phyloP scores from a whole-genome alignment of 768 basidiomycete species.

The Scleroderma bovista region DNA sequence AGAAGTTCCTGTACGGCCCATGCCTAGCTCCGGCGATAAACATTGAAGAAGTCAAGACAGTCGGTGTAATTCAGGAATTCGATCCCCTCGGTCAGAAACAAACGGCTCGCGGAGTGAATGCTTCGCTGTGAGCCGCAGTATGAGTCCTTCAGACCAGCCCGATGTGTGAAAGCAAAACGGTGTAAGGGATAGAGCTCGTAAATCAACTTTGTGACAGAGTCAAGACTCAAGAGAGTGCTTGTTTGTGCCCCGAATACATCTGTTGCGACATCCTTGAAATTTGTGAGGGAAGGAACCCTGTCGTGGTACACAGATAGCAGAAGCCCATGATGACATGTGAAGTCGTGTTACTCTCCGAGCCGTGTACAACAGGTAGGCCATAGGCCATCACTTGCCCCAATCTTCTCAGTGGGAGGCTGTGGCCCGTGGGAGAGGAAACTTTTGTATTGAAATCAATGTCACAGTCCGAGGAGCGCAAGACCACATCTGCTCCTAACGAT shows the following conservation, averaged over 20 bases:
- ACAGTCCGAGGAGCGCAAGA: constrained; percentile 25
- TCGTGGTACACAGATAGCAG: constrained; percentile 22
- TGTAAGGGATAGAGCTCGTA: constrained; percentile 18
- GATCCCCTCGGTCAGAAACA: constrained; percentile 20
- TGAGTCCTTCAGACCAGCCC: constrained; percentile 15
- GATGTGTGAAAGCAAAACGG: constrained; percentile 28
- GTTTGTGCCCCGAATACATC: no score
- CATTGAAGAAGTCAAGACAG: constrained; percentile 19
- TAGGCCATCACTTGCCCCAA: constrained; percentile 8
- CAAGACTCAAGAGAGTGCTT: no score
- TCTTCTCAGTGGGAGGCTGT: background rate
- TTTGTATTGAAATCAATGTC: constrained; percentile 25
- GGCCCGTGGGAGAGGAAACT: constrained; percentile 29
- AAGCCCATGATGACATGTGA: constrained; percentile 21
- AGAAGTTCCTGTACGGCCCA: constrained; percentile 6
- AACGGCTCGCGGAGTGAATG: constrained; percentile 21
- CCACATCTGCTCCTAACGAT: constrained; percentile 18
- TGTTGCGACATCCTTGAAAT: constrained; percentile 12
- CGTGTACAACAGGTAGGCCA: constrained; percentile 15
- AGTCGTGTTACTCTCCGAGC: constrained; percentile 18
- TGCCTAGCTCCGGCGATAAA: constrained; percentile 14
- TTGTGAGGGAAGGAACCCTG: constrained; percentile 11
- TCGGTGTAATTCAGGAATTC: constrained; percentile 18
- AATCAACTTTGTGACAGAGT: constrained; percentile 11
- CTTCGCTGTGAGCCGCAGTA: constrained; percentile 24